These are phyloP conservation scores for Dictyostelium firmibasis DNA, from an alignment of 78 protist genomes.

Conservation along the genomic window DNA sequence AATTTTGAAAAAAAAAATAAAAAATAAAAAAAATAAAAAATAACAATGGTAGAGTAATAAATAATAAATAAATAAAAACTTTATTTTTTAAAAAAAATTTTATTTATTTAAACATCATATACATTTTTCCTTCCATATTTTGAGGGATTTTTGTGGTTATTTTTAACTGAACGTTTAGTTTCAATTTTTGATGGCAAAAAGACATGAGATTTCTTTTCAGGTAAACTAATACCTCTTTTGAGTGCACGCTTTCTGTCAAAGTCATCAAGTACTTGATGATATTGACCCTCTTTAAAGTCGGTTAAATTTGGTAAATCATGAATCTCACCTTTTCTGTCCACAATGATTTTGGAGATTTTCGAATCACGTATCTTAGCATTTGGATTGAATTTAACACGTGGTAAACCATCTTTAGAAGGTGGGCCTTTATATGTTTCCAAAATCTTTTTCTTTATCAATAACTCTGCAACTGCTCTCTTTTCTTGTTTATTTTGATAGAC, in stretches of 20 bases:
- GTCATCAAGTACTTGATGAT: constrained; percentile 22
- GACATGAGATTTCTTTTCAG: neutral
- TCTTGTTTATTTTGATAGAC: neutral
- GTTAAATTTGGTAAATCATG: constrained; percentile 58
- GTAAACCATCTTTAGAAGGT: constrained; percentile 31
- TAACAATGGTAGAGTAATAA: neutral
- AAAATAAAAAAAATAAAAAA: neutral
- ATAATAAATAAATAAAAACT: neutral
- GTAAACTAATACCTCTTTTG: constrained; percentile 12
- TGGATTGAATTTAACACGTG: constrained; percentile 68
- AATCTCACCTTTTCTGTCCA: constrained; percentile 68
- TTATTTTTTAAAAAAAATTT: neutral
- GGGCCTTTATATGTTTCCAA: constrained; percentile 36
- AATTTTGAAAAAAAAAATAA: neutral
- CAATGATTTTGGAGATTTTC: constrained; percentile 22
- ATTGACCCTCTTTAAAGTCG: constrained; percentile 54
- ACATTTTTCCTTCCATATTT: neutral
- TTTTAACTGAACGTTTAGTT: constrained; percentile 31
- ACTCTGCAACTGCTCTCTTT: constrained; percentile 30
- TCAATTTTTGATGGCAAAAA: constrained; percentile 37
- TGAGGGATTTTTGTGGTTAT: neutral
- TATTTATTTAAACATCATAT: neutral
- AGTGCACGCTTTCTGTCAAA: constrained; percentile 49
- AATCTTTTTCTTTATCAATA: constrained; percentile 25
- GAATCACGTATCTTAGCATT: constrained; percentile 28